Conservation (phyloP, 2,329 filamentous ascomycete genomes). For the Clonostachys solani region DNA sequence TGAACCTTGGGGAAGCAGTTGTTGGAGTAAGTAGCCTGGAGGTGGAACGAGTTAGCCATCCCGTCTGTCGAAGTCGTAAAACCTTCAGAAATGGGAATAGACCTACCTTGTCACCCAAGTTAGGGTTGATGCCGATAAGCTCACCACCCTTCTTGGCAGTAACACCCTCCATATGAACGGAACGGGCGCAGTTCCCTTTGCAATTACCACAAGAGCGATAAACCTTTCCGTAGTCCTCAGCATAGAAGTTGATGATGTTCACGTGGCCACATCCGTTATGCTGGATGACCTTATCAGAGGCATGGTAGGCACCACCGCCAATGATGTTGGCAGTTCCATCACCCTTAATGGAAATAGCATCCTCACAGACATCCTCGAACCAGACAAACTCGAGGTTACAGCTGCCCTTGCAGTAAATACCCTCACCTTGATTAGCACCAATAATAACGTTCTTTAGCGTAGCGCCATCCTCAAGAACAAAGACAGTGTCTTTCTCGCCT, state of each 20-base stretch:
- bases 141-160: slow-evolving; percentile 30
- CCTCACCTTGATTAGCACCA: slow-evolving; percentile 41
- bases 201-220: slow-evolving; percentile 43
- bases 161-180: slow-evolving; percentile 4
- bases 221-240: slow-evolving; percentile 36
- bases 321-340: slow-evolving; percentile 8
- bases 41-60: slow-evolving; percentile 2
- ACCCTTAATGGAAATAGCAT: background rate
- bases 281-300: slow-evolving; percentile 24
- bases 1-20: slow-evolving; percentile 18
- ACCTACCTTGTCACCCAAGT: slow-evolving; percentile 19
- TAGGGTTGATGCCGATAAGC: slow-evolving; percentile 28
- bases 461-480: slow-evolving; percentile 44
- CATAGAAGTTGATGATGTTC: slow-evolving; percentile 26
- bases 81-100: slow-evolving; percentile 1
- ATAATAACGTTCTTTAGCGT: slow-evolving; percentile 49
- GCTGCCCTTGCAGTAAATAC: slow-evolving; percentile 42
- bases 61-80: accelerated
- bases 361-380: slow-evolving; percentile 33
- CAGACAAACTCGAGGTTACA: slow-evolving; percentile 33
- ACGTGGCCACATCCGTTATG: slow-evolving; percentile 25
- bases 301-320: slow-evolving; percentile 24
- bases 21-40: slow-evolving; percentile 18
- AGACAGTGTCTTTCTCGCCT: slow-evolving; percentile 31
- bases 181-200: slow-evolving; percentile 19